Evolutionary conservation across 768 basidiomycete species (phyloP).

Genomic region (Clitopilus hobsonii): DNA sequence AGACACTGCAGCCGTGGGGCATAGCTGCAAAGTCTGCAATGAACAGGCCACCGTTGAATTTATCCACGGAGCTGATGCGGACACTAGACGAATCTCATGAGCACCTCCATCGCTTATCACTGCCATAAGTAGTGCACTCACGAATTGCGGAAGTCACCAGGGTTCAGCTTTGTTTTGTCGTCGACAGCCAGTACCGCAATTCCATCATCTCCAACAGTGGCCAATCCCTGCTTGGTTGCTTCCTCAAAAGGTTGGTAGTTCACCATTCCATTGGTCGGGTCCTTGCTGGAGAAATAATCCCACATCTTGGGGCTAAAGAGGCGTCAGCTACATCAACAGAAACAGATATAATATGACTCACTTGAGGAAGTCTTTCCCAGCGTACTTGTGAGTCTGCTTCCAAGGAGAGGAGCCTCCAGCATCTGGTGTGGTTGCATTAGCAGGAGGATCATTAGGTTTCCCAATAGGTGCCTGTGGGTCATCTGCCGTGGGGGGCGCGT

Average conservation of each 20-base stretch:
- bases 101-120: too few relatives aligned
- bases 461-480: background rate
- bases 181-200: slow-evolving; percentile 61
- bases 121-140: slow-evolving; percentile 20
- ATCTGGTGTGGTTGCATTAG: background rate
- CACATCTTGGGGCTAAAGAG: slow-evolving; percentile 37
- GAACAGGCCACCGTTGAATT: slow-evolving; percentile 65
- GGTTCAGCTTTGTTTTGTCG: slow-evolving; percentile 37
- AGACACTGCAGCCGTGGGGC: slow-evolving; percentile 65
- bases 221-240: slow-evolving; percentile 48
- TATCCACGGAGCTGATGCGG: slow-evolving; percentile 59
- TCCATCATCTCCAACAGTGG: slow-evolving; percentile 47
- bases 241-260: slow-evolving; percentile 43
- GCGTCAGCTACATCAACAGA: background rate
- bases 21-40: slow-evolving; percentile 65
- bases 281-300: slow-evolving; percentile 54
- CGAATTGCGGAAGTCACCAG: slow-evolving; percentile 53
- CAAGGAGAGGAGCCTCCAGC: background rate
- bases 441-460: background rate
- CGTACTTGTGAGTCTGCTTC: background rate
- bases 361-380: background rate
- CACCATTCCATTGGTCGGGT: slow-evolving; percentile 71
- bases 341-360: background rate
- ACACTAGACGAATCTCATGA: slow-evolving; percentile 42
- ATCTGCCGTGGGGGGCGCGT: background rate